Base-by-base conservation (phyloP, 2,329 filamentous ascomycete genomes). In the Alternaria metachromatica region DNA sequence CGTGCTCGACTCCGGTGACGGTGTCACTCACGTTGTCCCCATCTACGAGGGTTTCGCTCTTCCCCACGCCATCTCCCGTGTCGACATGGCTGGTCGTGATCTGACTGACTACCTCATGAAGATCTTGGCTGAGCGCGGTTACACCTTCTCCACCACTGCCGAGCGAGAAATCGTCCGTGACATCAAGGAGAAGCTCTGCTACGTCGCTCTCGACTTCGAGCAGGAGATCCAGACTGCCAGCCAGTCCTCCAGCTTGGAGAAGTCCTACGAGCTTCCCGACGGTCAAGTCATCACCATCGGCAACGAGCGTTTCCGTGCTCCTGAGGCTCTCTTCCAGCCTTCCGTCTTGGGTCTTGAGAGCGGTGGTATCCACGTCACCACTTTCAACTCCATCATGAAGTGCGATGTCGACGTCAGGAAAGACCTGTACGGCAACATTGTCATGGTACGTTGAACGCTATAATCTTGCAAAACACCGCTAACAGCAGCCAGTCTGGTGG, bases 351-450 rank as follows among this genome's bases (percentile, higher is more conserved):
- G 96, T 91, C 94, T 97, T 81, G 96, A 99, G 87, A 94, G 90
- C 84, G 95, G 95, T 82, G 96, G 96, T 87, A 98, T 99, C 86
- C 96, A 98, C 88, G 94, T 97, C 83, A 98, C 95, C 83, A 98
- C 96, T 80, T 98, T 97, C 93, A 98, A 98, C 92, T 98, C 96
- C 80, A 97, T 99, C 91, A 98, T 98, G 94, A 99, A 99, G 92
- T 98, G 96, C 86, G 96, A 99, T 86, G 94, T 99, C 85, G 96
- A 99, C 85, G 96, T 99, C 86, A 93, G 96, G 88, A 98, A 98
- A 91, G 96, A 98, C 85, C 91, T 99, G 76, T 99, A 99, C 86
- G 94, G 94, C 85, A 99, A 99, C 92, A 98, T 99, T 82, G 96
- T 99, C 88, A 98, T 98, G 96, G 94, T 97, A 91, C 76, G 93